A percentile compares a stretch with the other conserved stretches of the same genome.
Evolutionary conservation across 179 eudicot species (phyloP).

Genomic region (Spinacia oleracea): DNA sequence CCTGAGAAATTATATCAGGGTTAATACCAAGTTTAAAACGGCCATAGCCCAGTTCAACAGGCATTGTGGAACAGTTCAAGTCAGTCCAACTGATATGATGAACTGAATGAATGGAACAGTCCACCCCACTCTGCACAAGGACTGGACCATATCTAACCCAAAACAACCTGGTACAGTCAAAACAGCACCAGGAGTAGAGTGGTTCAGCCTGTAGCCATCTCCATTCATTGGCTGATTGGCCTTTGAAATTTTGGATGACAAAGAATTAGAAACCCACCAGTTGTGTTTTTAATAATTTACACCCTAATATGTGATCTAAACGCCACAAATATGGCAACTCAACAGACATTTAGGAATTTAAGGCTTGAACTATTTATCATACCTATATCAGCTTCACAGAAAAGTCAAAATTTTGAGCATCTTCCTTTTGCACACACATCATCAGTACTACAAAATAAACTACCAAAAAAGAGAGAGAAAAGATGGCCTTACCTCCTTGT

Average conservation of each 20-base stretch:
- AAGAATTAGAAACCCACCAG: not conserved
- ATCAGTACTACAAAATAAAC: not conserved
- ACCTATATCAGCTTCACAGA: not conserved
- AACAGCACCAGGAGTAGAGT: not conserved
- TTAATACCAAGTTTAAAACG: not conserved
- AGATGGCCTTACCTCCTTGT: conserved; percentile 71
- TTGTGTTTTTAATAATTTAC: not conserved
- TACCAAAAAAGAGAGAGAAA: not conserved
- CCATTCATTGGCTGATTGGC: not conserved
- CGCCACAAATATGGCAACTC: not conserved
- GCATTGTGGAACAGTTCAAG: not conserved
- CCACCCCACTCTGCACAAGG: not conserved
- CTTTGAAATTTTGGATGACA: not conserved
- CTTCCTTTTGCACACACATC: not conserved
- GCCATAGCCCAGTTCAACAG: not conserved
- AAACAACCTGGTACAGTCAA: not conserved
- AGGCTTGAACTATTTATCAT: not conserved
- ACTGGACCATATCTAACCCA: not conserved
- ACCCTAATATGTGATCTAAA: not conserved
- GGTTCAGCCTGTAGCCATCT: not conserved
- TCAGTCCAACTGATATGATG: not conserved
- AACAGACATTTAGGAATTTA: not conserved
- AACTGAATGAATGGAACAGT: not conserved
- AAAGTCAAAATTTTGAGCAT: not conserved
- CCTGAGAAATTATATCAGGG: too few relatives aligned